Conservation (phyloP, 108 stramenopile species). For the Cyclotella kingstonii region DNA sequence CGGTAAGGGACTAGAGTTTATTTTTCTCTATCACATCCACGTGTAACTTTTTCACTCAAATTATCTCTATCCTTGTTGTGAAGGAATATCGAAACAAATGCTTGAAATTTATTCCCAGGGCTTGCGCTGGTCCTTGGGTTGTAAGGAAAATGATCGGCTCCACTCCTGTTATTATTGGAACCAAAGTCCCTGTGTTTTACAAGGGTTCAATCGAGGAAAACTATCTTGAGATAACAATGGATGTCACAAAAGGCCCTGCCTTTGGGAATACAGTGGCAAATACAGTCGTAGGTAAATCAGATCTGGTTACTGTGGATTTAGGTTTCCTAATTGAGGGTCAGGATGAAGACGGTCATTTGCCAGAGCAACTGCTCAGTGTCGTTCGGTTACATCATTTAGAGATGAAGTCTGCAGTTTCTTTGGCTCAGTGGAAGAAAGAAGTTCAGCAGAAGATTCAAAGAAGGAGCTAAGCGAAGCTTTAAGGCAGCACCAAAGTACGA, state of each 20-base stretch:
- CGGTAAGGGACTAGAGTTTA: no score
- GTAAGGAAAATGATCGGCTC: conserved; percentile 56
- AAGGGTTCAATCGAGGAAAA: conserved; percentile 42
- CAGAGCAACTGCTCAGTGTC: conserved; percentile 46
- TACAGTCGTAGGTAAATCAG: conserved; percentile 45
- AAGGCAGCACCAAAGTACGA: no score
- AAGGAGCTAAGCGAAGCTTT: no score
- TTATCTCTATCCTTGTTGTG: neutral
- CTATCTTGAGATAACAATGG: conserved; percentile 46
- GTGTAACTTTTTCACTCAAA: no score
- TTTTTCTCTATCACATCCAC: no score
- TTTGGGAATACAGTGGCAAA: conserved; percentile 51
- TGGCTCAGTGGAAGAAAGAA: conserved; percentile 35
- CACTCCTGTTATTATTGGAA: conserved; percentile 50
- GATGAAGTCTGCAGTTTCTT: conserved; percentile 38
- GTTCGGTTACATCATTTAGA: conserved; percentile 49
- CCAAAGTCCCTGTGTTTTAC: conserved; percentile 48
- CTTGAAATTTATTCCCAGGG: conserved; percentile 46
- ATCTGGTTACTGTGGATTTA: conserved; percentile 46
- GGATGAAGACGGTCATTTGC: conserved; percentile 34
- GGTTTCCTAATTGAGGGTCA: conserved; percentile 52
- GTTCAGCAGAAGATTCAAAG: no score
- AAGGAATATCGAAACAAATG: conserved; percentile 35
- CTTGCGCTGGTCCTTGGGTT: conserved; percentile 46
- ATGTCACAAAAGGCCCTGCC: conserved; percentile 48